Base-by-base conservation (phyloP, 352 stramenopile genomes). In the Globisporangium rhizosaccharum region DNA sequence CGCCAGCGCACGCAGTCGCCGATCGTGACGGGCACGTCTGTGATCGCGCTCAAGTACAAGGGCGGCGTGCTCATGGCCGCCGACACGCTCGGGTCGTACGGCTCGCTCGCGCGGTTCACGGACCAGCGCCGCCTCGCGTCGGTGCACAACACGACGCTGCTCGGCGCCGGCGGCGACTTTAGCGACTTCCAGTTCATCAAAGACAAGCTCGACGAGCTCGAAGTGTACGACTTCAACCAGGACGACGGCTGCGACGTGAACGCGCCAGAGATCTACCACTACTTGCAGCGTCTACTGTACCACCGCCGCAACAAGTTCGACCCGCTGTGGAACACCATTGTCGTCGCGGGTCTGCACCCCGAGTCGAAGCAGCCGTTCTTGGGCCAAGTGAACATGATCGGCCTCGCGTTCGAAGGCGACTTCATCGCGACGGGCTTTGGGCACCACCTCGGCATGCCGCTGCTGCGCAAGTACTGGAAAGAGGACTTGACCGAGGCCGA, bases 241-340 rank as follows among this genome's bases (percentile, higher is more conserved):
- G 87, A 97, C 60, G 96, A 99, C 61, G 95, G 89, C 30, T 97
- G 97, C 55, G 90, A 98, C 44, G 84, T 97, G 62, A 97, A 76
- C 47, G 92, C 97, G 37, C 82, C 85, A 33, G 92, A 99, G 72
- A 86, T 98, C 37, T 99, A 97, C 76, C 95, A 97, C 71, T 99
- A 99, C 75, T 73, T 99, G 36, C 84, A 98, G 58, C 94, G 96
- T 25, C 88, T 99, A 58, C 84, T 99, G 76, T 99, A 99, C 86
- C 92, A 99, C 71, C 88, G 96, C 64, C 88, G 97, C 67, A 99
- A 98, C 76, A 98, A 99, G 68, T 98, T 99, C 68, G 97, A 99
- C 75, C 97, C 97, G 46, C 85, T 99, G 28, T 99, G 97, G 97
- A 99, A 99, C 82, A 97, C 96, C 56, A 63, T 99, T 6, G 84